Conservation (phyloP, 2,329 filamentous ascomycete genomes). For the Ciborinia camelliae region DNA sequence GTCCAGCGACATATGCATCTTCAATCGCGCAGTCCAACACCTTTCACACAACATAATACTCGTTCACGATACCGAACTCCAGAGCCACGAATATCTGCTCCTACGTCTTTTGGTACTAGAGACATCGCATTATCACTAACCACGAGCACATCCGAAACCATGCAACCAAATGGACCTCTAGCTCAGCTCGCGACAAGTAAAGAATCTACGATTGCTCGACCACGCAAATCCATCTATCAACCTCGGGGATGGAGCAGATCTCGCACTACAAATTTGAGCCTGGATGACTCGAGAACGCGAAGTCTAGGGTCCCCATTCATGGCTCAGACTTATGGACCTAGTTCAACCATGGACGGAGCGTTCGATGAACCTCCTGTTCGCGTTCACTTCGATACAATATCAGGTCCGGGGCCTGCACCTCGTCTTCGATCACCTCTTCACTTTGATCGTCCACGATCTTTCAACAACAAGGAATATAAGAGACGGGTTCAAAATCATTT, state of each 20-base stretch:
- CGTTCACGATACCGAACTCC: slow-evolving; percentile 50
- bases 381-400: slow-evolving; percentile 21
- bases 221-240: not conserved
- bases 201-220: not conserved
- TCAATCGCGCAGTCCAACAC: slow-evolving; percentile 53
- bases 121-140: slow-evolving; percentile 63
- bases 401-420: slow-evolving; percentile 13
- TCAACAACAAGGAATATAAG: slow-evolving; percentile 34
- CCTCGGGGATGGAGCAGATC: slow-evolving; percentile 5
- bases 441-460: slow-evolving; percentile 30
- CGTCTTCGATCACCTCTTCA: slow-evolving; percentile 34
- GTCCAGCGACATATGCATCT: slow-evolving; percentile 44
- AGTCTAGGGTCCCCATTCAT: slow-evolving; percentile 43
- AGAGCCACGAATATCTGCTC: slow-evolving; percentile 42
- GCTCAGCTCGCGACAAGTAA: slow-evolving; percentile 51
- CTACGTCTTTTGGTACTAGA: slow-evolving; percentile 51
- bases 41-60: slow-evolving; percentile 51
- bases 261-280: slow-evolving; percentile 1
- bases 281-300: slow-evolving; percentile 19
- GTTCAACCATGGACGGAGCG: slow-evolving; percentile 41
- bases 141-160: slow-evolving; percentile 60
- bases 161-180: slow-evolving; percentile 60
- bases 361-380: slow-evolving; percentile 23
- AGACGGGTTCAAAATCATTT: slow-evolving; percentile 34
- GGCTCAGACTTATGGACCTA: slow-evolving; percentile 59